Base-by-base conservation (phyloP, 306 rosid genomes). In the Quercus alba region DNA sequence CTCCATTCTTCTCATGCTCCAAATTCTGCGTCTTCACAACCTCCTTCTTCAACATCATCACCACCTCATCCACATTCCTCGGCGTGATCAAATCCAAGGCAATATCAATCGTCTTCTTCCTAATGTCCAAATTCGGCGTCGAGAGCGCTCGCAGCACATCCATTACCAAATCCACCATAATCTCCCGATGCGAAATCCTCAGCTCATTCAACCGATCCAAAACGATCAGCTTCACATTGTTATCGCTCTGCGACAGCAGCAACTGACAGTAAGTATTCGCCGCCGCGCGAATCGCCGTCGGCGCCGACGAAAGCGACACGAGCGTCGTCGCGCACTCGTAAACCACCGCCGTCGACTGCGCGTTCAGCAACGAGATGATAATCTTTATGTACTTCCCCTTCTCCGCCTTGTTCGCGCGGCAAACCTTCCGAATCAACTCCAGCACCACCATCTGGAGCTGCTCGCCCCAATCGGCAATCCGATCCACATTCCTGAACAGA, bases 1-100 rank as follows among this genome's bases (percentile, higher is more conserved):
- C 99, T 11, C 97, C 98, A 52, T 89, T 96, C 92, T 93, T 96
- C 97, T 96, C 99, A 52, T 89, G 92, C 91, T 96, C 99, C 51
- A 91, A 97, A 6, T 92, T 85, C 85, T 96, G 99, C 20, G 98
- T 96, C 69, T 96, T 96, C 69, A 96, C 89, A 9, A 96, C 98
- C 73, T 96, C 99, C 73, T 96, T 96, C 90, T 96, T 96, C 61
- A 96, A 87, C 89, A 86, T 89, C 93, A 96, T 88, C 76, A 96
- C 97, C 72, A 96, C 97, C 94, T 96, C 97, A 75, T 96, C 96
- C 38, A 96, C 85, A 70, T 93, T 96, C 88, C 93, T 70, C 0
- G 92, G 94, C 2, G 97, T 93, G 0, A 96, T 91, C 85, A 96
- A 84, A 55, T 96, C 99, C 30, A 93, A 90, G 0, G 88, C 97